A percentile compares a stretch with the other conserved stretches of the same genome.
These are phyloP conservation scores for Penicillium lagena DNA, from an alignment of 495 filamentous ascomycete species.

Conservation along the genomic window DNA sequence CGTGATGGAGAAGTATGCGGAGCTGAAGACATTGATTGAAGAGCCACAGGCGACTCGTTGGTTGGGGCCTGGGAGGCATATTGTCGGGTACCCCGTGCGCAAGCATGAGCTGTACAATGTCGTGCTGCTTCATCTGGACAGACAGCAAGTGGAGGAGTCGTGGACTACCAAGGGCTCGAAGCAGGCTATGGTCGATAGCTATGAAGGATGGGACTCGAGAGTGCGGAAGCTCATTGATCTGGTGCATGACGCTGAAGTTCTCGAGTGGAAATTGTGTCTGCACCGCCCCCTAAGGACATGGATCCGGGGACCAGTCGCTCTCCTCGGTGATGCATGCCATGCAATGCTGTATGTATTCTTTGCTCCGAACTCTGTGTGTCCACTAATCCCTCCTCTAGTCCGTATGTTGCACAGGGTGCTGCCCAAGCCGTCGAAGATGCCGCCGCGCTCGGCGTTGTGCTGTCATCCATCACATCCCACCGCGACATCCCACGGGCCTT, in stretches of 20 bases:
- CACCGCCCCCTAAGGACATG: conserved; percentile 47
- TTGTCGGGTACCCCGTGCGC: conserved; percentile 38
- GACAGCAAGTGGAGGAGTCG: conserved; percentile 30
- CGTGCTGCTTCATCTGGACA: conserved; percentile 35
- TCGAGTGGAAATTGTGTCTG: conserved; percentile 62
- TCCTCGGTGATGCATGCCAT: conserved; percentile 65
- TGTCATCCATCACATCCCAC: conserved; percentile 31
- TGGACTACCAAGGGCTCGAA: conserved; percentile 40
- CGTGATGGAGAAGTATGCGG: conserved; percentile 29
- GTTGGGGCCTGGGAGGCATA: conserved; percentile 38
- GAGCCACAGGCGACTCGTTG: conserved; percentile 36
- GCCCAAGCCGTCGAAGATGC: conserved; percentile 50
- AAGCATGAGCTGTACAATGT: conserved; percentile 39
- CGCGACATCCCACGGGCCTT: conserved; percentile 38
- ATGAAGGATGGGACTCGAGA: conserved; percentile 28
- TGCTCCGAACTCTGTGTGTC: background rate
- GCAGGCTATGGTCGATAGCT: conserved; percentile 34
- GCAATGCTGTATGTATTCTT: conserved; percentile 46
- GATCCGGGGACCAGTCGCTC: conserved; percentile 49
- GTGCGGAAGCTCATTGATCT: conserved; percentile 32
- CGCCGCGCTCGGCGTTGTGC: conserved; percentile 43
- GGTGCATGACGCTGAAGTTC: conserved; percentile 45
- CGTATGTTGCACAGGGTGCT: conserved; percentile 45
- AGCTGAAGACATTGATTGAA: conserved; percentile 26
- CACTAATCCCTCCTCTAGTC: conserved; percentile 15